Evolutionary conservation across 768 basidiomycete species (phyloP), one percentile per base, ranked within the genome.

Genomic region (Suillus clintonianus): DNA sequence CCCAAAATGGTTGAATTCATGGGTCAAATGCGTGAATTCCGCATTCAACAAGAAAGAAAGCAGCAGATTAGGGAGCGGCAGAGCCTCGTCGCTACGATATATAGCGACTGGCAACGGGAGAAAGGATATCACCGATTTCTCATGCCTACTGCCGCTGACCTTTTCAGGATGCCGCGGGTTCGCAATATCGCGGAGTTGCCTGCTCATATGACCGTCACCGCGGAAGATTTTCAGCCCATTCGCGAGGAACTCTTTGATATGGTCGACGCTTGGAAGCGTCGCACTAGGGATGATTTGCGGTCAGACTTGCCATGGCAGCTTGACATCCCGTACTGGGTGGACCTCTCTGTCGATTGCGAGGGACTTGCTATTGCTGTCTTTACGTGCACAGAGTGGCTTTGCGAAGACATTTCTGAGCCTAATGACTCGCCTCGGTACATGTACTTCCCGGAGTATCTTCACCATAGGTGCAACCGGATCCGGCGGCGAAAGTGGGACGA

Each of bases 371-470:
- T 19, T 30, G 51, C 51, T 19, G 51, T 53, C 14, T 81, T 78
- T 62, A n/a, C 34, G 15, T 58, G 56, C 39, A 24, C 19, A 13
- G 19, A 8, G 6, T 37, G 56, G 36, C 56, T 58, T 30, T 58
- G 56, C 13, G 56, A 58, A 19, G 19, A 53, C 36, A 62, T 36
- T 62, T 17, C 55, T 19, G 24, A 24, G 37, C 15, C 15, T 13
- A 30, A 15, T 17, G 24, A 58, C 15, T 37, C 22, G 56, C 56
- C 56, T 30, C 63, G 59, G 32, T 81, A 80, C 69, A 58, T 58
- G 56, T 58, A 45, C 37, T 58, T 45, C 42, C 56, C 37, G 4
- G 56, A 62, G 36, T 61, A 60, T 24, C 59, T 62, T 24, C 59
- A 62, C 36, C 61, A 62, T 34, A 60, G 55, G 15, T 62, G 61